Evolutionary conservation across 768 basidiomycete genomes (phyloP).

Genomic region (Hortiboletus flavorubellus): DNA sequence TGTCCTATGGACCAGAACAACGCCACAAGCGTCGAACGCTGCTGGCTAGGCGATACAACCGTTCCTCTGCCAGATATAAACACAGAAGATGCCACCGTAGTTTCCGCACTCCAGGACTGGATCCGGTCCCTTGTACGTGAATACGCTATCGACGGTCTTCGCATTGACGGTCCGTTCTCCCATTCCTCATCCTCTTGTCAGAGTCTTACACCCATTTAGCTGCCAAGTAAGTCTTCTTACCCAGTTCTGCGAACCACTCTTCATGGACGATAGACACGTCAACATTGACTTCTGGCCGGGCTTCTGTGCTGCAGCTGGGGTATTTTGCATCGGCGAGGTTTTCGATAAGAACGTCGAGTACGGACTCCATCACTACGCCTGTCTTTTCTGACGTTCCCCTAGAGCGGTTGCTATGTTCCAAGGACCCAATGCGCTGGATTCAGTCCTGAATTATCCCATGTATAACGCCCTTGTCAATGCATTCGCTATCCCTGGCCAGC

Average conservation of each 20-base stretch:
- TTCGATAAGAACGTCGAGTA: constrained; percentile 53
- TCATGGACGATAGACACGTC: constrained; percentile 50
- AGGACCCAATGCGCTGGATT: constrained; percentile 58
- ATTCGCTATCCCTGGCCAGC: constrained; percentile 67
- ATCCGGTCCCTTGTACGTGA: constrained; percentile 62
- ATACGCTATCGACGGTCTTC: constrained; percentile 80
- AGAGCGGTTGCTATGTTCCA: constrained; percentile 60
- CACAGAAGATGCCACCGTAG: constrained; percentile 64
- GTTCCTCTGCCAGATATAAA: constrained; percentile 79
- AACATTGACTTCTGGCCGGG: constrained; percentile 70
- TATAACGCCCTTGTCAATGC: constrained; percentile 61
- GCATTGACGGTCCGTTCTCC: constrained; percentile 60
- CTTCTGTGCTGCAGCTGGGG: constrained; percentile 71
- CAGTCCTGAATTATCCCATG: constrained; percentile 70
- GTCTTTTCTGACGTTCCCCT: constrained; percentile 17
- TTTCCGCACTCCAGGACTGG: constrained; percentile 64
- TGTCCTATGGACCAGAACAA: constrained; percentile 73
- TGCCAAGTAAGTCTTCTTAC: constrained; percentile 29
- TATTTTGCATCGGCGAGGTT: constrained; percentile 87
- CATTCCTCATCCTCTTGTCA: background rate
- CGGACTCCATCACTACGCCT: constrained; percentile 1
- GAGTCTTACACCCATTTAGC: constrained; percentile 15
- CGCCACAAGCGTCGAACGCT: constrained; percentile 63
- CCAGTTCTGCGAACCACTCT: background rate
- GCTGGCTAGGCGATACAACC: constrained; percentile 78